These are phyloP conservation scores for Oryza nivara DNA, from an alignment of 176 grass and related monocot species.

Conservation along the genomic window DNA sequence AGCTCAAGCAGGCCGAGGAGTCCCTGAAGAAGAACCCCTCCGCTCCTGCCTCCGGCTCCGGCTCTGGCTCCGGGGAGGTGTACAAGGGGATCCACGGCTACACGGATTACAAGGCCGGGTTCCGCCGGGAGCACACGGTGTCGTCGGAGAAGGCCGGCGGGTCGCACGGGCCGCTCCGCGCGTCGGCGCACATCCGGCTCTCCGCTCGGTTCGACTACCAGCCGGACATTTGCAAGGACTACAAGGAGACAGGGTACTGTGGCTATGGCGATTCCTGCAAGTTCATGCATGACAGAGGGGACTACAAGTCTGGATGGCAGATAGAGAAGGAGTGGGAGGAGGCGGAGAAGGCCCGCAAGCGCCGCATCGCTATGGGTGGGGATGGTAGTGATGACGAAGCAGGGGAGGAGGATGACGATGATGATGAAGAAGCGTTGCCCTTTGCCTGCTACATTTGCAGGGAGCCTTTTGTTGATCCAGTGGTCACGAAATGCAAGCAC, in stretches of 20 bases:
- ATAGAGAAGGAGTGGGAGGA: conserved; percentile 87
- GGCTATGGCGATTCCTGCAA: conserved; percentile 96
- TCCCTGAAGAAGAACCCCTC: conserved; percentile 68
- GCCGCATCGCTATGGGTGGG: conserved; percentile 50
- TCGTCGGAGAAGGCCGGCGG: conserved; percentile 82
- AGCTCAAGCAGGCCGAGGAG: conserved; percentile 72
- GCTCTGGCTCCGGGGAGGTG: conserved; percentile 25
- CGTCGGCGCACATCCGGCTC: conserved; percentile 75
- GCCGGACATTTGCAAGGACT: conserved; percentile 94
- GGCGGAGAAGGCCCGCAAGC: conserved; percentile 68
- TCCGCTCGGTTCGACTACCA: conserved; percentile 88
- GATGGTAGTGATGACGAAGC: conserved; percentile 50
- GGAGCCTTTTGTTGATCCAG: conserved; percentile 79
- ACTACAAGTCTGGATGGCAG: conserved; percentile 99
- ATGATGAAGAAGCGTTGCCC: conserved; percentile 68
- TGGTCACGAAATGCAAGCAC: conserved; percentile 87
- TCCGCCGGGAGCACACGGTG: conserved; percentile 86
- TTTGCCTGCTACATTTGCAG: conserved; percentile 92
- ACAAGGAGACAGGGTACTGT: conserved; percentile 95
- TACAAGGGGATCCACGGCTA: conserved; percentile 90
- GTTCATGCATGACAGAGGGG: conserved; percentile 94
- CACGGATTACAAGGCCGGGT: conserved; percentile 86
- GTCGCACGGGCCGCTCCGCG: conserved; percentile 73
- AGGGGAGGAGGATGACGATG: conserved; percentile 40
- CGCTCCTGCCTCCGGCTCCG: conserved; percentile 8